phyloP scores from a whole-genome alignment of 257 asterid genomes.

The Solanum sitiens region DNA sequence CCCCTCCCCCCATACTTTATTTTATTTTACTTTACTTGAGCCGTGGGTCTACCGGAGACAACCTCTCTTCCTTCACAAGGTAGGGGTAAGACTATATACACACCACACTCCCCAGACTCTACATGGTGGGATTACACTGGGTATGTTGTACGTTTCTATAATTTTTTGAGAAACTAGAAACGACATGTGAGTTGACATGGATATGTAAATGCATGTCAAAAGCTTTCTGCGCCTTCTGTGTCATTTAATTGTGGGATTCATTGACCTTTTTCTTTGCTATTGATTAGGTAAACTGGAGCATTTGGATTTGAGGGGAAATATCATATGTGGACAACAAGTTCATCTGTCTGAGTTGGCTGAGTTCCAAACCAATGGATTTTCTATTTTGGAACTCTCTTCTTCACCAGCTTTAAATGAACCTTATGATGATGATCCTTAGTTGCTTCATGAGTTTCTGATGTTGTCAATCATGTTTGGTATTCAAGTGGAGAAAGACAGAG shows the following conservation, averaged over 20 bases:
- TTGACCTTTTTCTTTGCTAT: not conserved
- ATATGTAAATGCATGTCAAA: not conserved
- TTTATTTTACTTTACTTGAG: not conserved
- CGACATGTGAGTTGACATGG: not conserved
- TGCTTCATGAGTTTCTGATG: not conserved
- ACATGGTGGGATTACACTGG: not conserved
- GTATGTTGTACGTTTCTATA: not conserved
- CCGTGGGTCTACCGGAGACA: not conserved
- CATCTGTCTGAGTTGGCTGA: constrained; percentile 35
- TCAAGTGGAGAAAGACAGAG: not conserved
- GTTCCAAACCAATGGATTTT: constrained; percentile 30
- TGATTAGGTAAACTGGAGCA: constrained; percentile 57
- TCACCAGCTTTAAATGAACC: constrained; percentile 30
- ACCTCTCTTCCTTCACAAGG: not conserved
- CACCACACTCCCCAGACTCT: not conserved
- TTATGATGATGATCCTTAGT: constrained; percentile 70
- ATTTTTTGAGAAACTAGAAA: not conserved
- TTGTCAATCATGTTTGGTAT: not conserved
- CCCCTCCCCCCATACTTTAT: not conserved
- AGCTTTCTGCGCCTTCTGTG: not conserved
- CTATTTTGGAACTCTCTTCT: constrained; percentile 20
- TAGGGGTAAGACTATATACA: not conserved
- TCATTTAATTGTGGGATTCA: not conserved
- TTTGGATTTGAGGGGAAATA: constrained; percentile 70
- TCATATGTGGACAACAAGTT: constrained; percentile 18